A percentile compares a stretch with the other conserved stretches of the same genome.
These are phyloP conservation scores for Phaeophleospora eucalypticola DNA, from an alignment of 2,329 filamentous ascomycete species.

Conservation along the genomic window DNA sequence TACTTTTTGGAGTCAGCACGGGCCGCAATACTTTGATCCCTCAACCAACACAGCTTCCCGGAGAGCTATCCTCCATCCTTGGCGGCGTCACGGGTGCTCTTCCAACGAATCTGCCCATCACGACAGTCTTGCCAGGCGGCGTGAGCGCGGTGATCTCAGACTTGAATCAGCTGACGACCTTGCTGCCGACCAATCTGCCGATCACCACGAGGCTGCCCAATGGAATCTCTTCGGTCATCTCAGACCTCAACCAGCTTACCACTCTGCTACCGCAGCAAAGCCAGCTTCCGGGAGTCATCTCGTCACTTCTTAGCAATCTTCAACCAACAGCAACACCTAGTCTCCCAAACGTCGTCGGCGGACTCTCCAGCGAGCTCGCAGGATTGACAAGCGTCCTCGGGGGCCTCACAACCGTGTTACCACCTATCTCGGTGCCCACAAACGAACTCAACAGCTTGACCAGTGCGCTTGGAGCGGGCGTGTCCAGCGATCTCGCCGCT, in stretches of 20 bases:
- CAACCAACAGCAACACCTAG: background rate
- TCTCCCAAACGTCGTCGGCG: background rate
- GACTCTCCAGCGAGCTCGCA: background rate
- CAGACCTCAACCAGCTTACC: background rate
- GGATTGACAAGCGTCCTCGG: background rate
- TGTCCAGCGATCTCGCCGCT: background rate
- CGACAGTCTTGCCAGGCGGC: background rate
- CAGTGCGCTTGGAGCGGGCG: background rate
- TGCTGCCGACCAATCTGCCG: background rate
- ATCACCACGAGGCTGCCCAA: background rate
- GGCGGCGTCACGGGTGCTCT: background rate
- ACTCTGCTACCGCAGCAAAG: background rate
- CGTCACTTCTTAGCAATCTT: no score
- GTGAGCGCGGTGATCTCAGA: background rate
- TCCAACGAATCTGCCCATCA: background rate
- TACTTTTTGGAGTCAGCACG: background rate
- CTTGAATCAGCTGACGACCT: background rate
- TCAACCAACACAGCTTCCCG: background rate
- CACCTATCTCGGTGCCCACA: background rate
- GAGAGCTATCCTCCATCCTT: background rate
- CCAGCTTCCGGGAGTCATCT: no score
- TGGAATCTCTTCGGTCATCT: conserved; percentile 4
- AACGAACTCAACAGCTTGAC: background rate
- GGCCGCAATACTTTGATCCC: background rate
- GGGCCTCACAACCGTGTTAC: background rate